Percentiles rank a stretch among this genome's conserved stretches.
These are phyloP conservation scores for Colletotrichum siamense DNA, from an alignment of 2,329 filamentous ascomycete species.

Conservation along the genomic window DNA sequence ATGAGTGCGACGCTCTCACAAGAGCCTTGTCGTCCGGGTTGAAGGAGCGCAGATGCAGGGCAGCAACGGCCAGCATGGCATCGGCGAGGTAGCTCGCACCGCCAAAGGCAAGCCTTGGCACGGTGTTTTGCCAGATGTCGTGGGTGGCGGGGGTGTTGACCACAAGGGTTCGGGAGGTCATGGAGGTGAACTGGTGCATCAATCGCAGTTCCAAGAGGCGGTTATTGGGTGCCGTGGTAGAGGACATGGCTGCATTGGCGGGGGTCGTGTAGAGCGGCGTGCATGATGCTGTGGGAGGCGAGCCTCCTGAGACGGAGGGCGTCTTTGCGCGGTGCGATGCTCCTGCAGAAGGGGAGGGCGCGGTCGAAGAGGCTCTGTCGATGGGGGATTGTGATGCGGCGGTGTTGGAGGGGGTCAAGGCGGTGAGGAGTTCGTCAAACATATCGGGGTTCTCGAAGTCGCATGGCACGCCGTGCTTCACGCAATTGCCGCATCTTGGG, in stretches of 20 bases:
- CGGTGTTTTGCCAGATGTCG: slow-evolving; percentile 63
- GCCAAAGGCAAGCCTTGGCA: slow-evolving; percentile 66
- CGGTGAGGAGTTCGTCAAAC: slow-evolving; percentile 47
- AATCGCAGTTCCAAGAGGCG: slow-evolving; percentile 65
- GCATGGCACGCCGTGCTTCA: slow-evolving; percentile 70
- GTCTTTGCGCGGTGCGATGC: slow-evolving; percentile 21
- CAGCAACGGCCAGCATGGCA: slow-evolving; percentile 68
- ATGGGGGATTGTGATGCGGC: slow-evolving; percentile 26
- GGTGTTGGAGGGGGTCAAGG: slow-evolving; percentile 24
- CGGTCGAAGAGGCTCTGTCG: slow-evolving; percentile 26
- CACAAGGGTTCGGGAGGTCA: slow-evolving; percentile 65
- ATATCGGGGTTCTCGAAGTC: slow-evolving; percentile 65
- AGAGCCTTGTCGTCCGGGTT: slow-evolving; percentile 63
- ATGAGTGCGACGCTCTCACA: slow-evolving; percentile 67
- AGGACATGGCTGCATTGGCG: slow-evolving; percentile 32
- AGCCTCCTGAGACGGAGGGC: slow-evolving; percentile 24
- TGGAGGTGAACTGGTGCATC: slow-evolving; percentile 68
- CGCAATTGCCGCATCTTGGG: slow-evolving; percentile 69
- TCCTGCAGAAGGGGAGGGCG: slow-evolving; percentile 25
- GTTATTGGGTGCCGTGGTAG: slow-evolving; percentile 41
- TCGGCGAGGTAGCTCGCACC: slow-evolving; percentile 66
- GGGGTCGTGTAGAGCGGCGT: slow-evolving; percentile 39
- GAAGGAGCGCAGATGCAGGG: slow-evolving; percentile 64
- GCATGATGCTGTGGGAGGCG: slow-evolving; percentile 24
- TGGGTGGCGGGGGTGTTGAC: slow-evolving; percentile 56